Evolutionary conservation across 1,139 yeast species (phyloP).

Genomic region (Blastobotrys petasosporus): DNA sequence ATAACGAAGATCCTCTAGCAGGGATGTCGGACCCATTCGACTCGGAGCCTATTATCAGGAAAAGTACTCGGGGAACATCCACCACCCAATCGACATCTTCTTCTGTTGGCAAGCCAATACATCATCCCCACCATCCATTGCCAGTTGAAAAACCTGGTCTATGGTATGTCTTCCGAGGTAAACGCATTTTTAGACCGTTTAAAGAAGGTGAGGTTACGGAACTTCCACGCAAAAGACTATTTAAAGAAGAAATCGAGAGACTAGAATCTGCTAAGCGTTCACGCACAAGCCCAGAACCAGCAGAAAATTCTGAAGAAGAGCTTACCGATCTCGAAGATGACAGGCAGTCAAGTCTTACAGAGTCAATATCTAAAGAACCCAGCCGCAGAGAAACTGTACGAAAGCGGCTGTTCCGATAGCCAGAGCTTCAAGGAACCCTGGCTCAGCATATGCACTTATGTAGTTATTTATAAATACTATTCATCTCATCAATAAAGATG

Average conservation of each 20-base stretch:
- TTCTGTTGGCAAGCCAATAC: background rate
- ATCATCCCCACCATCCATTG: slow-evolving; percentile 23
- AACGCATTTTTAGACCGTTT: slow-evolving; percentile 35
- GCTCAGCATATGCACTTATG: background rate
- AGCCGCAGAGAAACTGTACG: no score
- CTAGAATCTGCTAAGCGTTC: background rate
- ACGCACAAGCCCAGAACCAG: background rate
- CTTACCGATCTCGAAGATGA: slow-evolving; percentile 25
- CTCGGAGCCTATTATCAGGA: slow-evolving; percentile 6
- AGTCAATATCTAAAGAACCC: no score
- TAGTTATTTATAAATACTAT: slow-evolving; percentile 2
- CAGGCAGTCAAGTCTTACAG: no score
- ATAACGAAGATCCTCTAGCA: slow-evolving; percentile 16
- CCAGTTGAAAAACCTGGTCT: slow-evolving; percentile 29
- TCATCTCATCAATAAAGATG: background rate
- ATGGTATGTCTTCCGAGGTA: slow-evolving; percentile 39
- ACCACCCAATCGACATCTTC: background rate
- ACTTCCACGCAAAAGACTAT: slow-evolving; percentile 24
- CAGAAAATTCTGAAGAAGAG: slow-evolving; percentile 19
- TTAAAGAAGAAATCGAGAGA: slow-evolving; percentile 11
- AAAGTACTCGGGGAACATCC: slow-evolving; percentile 1
- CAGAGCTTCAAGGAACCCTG: background rate
- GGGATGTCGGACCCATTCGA: slow-evolving; percentile 9
- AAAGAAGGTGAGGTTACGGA: slow-evolving; percentile 19
- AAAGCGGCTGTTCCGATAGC: no score